Base-by-base conservation (phyloP, 208 protist genomes). In the Trypanosoma melophagium region DNA sequence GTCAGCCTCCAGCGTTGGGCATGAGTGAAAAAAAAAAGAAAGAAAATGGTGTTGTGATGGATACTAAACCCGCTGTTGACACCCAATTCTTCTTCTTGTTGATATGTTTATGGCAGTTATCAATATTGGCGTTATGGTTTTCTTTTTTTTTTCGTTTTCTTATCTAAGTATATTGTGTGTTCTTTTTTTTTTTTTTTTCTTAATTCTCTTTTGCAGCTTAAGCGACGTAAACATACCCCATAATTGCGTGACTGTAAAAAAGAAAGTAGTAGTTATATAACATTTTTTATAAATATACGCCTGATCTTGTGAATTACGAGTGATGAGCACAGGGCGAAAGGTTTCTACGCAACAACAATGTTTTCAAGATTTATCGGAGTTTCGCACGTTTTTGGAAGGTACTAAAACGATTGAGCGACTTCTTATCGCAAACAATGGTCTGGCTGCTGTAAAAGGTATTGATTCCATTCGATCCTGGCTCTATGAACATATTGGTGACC, bases 371-470 rank as follows among this genome's bases (percentile, higher is more conserved):
- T 63, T 95, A 22, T 50, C 79, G 19, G 73, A 79, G 19, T 71
- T 95, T 16, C 79, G 84, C 60, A 73, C 19, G 16, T 72, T 79
- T 35, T 71, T 95, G 3, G 87, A 75, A 1, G 90, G 87, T 12
- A 87, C 64, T 4, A 77, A 71, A 38, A 69, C 83, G 5, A 95
- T 98, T 56, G 71, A 84, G 19, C 83, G 87, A 24, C 77, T 99
- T 16, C 87, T 99, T 49, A 94, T 99, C 31, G 97, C 98, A 14
- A 99, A 99, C 81, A 99, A 99, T 80, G 98, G 98, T 61, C 97
- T 99, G 42, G 98, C 97, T 13, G 98, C 98, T 0, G 96, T 99
- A 8, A 99, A 99, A 78, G 95, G 89, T 35, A 99, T 99, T 56
- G 93, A 98, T 57, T 99, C 96, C 12, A 97, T 99, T 40, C 89